Percentiles rank a stretch among this genome's conserved stretches.
These are phyloP conservation scores for Hansenula lynferdii DNA, from an alignment of 1,139 yeast genomes.

Conservation along the genomic window DNA sequence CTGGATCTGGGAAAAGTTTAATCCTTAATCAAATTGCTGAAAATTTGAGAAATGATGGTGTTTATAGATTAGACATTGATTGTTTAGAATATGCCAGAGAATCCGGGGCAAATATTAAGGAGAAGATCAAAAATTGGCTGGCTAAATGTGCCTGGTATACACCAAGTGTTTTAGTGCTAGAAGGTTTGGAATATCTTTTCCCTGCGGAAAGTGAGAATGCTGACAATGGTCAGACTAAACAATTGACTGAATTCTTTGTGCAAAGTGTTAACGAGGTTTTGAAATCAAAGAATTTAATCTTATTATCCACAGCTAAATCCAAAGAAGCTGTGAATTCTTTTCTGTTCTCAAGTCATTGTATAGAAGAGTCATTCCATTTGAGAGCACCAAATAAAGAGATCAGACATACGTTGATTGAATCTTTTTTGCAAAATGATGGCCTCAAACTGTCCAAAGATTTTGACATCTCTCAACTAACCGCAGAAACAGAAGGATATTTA, in stretches of 20 bases:
- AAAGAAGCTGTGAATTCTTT: constrained; percentile 62
- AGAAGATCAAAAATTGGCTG: constrained; percentile 45
- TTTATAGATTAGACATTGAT: constrained; percentile 42
- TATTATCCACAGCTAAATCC: constrained; percentile 44
- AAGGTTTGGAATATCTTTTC: constrained; percentile 74
- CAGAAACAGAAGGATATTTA: constrained; percentile 85
- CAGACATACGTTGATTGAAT: constrained; percentile 46
- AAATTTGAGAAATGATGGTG: constrained; percentile 35
- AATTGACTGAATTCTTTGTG: constrained; percentile 31
- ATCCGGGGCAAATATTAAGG: constrained; percentile 45
- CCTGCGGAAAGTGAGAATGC: constrained; percentile 70
- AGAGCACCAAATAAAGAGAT: constrained; percentile 67
- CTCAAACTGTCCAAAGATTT: constrained; percentile 31
- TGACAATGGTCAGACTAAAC: constrained; percentile 56
- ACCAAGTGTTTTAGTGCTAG: constrained; percentile 72
- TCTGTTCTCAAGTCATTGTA: constrained; percentile 62
- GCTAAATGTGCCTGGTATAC: constrained; percentile 72
- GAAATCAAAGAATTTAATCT: constrained; percentile 28
- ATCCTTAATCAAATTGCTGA: constrained; percentile 40
- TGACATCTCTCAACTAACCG: constrained; percentile 66
- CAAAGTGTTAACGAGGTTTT: constrained; percentile 34
- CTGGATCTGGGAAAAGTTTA: constrained; percentile 79
- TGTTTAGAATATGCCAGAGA: constrained; percentile 57
- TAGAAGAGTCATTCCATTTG: constrained; percentile 59
- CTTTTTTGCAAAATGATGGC: constrained; percentile 33